Evolutionary conservation across 352 stramenopile genomes (phyloP).

Genomic region (Pythium oligandrum): DNA sequence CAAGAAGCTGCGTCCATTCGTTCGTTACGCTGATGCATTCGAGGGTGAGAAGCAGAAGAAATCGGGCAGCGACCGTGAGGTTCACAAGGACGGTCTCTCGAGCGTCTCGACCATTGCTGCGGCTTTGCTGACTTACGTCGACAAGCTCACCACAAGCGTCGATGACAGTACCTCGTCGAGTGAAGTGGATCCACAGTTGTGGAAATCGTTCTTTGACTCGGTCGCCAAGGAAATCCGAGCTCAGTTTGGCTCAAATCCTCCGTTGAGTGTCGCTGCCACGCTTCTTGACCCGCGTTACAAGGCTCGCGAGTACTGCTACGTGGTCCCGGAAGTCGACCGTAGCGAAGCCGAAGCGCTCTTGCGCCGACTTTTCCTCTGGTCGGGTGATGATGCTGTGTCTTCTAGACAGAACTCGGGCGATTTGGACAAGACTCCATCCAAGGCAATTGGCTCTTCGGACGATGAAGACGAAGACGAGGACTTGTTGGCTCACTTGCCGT

Average conservation of each 20-base stretch:
- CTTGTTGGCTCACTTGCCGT: conserved; percentile 60
- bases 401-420: conserved; percentile 7
- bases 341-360: conserved; percentile 52
- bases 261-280: conserved; percentile 64
- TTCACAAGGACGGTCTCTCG: conserved; percentile 67
- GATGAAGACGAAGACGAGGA: conserved; percentile 72
- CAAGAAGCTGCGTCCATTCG: conserved; percentile 77
- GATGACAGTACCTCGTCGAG: conserved; percentile 20
- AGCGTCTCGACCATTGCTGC: conserved; percentile 72
- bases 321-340: conserved; percentile 47
- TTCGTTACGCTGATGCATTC: conserved; percentile 64
- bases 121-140: conserved; percentile 59
- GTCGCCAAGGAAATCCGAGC: conserved; percentile 47
- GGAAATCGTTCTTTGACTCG: conserved; percentile 60
- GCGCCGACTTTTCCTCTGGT: conserved; percentile 45
- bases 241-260: conserved; percentile 43
- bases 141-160: conserved; percentile 41
- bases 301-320: conserved; percentile 74
- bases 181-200: conserved; percentile 35
- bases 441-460: conserved; percentile 10
- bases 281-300: conserved; percentile 81
- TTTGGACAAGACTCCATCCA: conserved; percentile 17
- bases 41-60: conserved; percentile 70
- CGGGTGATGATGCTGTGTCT: conserved; percentile 14
- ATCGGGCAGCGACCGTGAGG: conserved; percentile 72